phyloP scores from a whole-genome alignment of 2,329 filamentous ascomycete genomes.

The Fusarium piperis region DNA sequence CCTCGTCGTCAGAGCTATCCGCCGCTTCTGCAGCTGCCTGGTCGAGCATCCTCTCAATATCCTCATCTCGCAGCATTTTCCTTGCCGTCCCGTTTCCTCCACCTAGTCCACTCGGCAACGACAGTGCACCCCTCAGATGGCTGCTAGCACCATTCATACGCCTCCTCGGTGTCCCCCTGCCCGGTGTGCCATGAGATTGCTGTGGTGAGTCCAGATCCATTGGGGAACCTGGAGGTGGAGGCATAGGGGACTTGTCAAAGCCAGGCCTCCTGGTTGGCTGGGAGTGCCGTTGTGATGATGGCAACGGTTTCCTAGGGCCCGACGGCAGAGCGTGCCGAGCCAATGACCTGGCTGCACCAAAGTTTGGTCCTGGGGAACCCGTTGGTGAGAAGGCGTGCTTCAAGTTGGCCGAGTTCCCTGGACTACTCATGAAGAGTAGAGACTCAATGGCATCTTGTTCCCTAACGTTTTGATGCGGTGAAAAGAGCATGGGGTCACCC shows the following conservation, averaged over 20 bases:
- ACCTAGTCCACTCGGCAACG: conserved; percentile 61
- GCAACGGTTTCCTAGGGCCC: conserved; percentile 62
- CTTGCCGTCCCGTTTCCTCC: conserved; percentile 50
- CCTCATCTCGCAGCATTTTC: conserved; percentile 60
- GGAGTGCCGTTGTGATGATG: conserved; percentile 57
- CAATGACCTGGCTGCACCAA: conserved; percentile 21
- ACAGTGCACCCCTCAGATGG: conserved; percentile 54
- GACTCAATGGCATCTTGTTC: conserved; percentile 87
- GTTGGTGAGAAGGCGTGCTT: conserved; percentile 63
- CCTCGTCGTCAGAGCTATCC: conserved; percentile 67
- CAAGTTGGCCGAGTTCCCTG: conserved; percentile 74
- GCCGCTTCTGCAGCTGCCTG: conserved; percentile 58
- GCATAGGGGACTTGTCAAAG: conserved; percentile 58
- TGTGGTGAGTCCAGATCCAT: conserved; percentile 59
- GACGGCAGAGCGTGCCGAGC: conserved; percentile 55
- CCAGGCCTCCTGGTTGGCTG: conserved; percentile 56
- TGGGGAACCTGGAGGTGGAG: conserved; percentile 50
- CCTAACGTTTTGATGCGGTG: conserved; percentile 70
- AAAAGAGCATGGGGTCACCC: conserved; percentile 68
- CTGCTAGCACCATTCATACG: conserved; percentile 53
- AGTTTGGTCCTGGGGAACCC: conserved; percentile 47
- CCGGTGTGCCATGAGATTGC: conserved; percentile 39
- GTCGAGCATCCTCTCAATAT: conserved; percentile 69
- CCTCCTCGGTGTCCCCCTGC: conserved; percentile 53
- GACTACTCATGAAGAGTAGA: conserved; percentile 83